Evolutionary conservation across 495 filamentous ascomycete species (phyloP).

Genomic region (Cladorrhinum samala): DNA sequence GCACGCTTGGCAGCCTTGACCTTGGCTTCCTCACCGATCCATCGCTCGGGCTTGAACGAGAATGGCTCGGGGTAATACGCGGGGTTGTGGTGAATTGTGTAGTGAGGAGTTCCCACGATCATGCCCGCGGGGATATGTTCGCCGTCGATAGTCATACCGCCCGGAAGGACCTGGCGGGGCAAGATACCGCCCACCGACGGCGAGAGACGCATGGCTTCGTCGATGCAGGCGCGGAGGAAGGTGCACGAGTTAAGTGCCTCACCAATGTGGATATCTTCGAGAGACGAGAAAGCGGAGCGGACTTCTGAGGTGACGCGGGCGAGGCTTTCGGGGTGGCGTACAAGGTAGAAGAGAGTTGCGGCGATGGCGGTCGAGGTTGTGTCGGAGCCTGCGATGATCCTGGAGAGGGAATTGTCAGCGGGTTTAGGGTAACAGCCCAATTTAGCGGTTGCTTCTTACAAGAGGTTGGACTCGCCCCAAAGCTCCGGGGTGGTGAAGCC

Average conservation of each 20-base stretch:
- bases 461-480: constrained; percentile 64
- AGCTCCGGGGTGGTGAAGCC: constrained; percentile 62
- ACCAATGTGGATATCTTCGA: constrained; percentile 48
- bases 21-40: constrained; percentile 38
- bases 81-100: constrained; percentile 51
- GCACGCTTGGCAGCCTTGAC: constrained; percentile 43
- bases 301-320: constrained; percentile 45
- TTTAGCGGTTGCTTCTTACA: constrained; percentile 44
- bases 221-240: constrained; percentile 57
- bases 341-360: constrained; percentile 60
- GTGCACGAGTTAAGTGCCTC: constrained; percentile 49
- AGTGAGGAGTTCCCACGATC: constrained; percentile 49
- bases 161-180: constrained; percentile 55
- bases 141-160: constrained; percentile 54
- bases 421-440: neutral
- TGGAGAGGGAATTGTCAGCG: neutral
- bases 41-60: constrained; percentile 49
- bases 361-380: constrained; percentile 61
- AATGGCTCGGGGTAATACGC: constrained; percentile 50
- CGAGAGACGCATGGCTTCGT: constrained; percentile 65
- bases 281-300: constrained; percentile 39
- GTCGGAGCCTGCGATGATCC: constrained; percentile 55
- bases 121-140: constrained; percentile 47
- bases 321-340: constrained; percentile 48
- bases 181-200: constrained; percentile 58